Conservation (phyloP, 305 asterid species). For the Fraxinus platypoda region DNA sequence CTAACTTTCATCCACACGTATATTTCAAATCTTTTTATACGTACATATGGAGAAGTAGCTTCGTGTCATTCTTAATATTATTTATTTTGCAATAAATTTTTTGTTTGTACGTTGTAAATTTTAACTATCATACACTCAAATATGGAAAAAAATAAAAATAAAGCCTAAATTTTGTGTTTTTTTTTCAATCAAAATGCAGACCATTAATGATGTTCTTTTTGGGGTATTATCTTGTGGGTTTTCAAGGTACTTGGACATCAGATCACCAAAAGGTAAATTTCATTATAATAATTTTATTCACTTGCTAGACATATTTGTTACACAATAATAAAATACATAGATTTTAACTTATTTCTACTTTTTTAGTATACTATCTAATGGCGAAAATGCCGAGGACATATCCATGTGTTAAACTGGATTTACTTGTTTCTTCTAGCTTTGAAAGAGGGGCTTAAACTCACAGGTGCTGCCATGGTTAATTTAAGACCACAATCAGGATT, state of each 20-base stretch:
- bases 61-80: neutral
- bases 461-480: conserved; percentile 79
- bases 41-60: neutral
- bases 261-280: conserved; percentile 41
- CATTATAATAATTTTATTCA: neutral
- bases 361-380: neutral
- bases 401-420: neutral
- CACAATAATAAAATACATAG: neutral
- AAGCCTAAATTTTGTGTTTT: neutral
- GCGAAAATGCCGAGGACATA: neutral
- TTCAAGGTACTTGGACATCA: conserved; percentile 44
- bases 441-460: conserved; percentile 58
- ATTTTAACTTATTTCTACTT: neutral
- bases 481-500: conserved; percentile 61
- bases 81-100: neutral
- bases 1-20: neutral
- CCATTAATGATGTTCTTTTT: conserved; percentile 63
- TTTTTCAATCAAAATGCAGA: conserved; percentile 31
- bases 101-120: neutral
- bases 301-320: neutral
- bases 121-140: neutral
- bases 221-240: conserved; percentile 52
- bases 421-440: conserved; percentile 28
- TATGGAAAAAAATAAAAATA: neutral
- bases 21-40: neutral